Evolutionary conservation across 1,284 basidiomycete species (phyloP), one percentile per base, ranked within the genome.

Genomic region (Ustilago crameri): DNA sequence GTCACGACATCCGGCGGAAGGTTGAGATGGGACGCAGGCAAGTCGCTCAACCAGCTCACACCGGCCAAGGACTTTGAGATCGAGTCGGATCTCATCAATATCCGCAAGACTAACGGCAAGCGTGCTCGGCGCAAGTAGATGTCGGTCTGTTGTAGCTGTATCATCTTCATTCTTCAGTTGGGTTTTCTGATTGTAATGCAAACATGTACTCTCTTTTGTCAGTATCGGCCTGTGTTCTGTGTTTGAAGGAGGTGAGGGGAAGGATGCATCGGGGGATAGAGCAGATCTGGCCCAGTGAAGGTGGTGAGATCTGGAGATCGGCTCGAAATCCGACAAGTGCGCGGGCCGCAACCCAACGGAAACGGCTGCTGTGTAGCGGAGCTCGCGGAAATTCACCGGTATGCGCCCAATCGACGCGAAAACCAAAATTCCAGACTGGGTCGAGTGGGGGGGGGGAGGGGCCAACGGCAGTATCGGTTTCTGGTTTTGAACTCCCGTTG

Each of bases 41-140:
- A 81, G 61, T 77, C 74, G 43, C 68, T 82, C 27, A 64, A 68
- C 47, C 79, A 81, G 65, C 69, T 82, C 2, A 81, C 79, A n/a
- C 53, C 70, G 17, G 81, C 81, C 35, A 76, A 77, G 56, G 81
- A 82, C 70, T 76, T 78, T 57, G 81, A 82, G 64, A 66, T 82
- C 22, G 81, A 82, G 64, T 74, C 75, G 44, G 81, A 82, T 58
- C 66, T 82, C 52, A 81, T 82, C 63, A 75, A 79, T 41, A 80
- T 82, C 35, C 74, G 79, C 56, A 81, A 82, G 65, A 76, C 69
- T 38, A 80, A 77, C 43, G 60, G 64, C 43, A 84, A 84, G 66
- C 72, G 82, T 49, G 69, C 69, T n/a, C 55, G 69, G 30, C 69
- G 69, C 60, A 72, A 72, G 64, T 72, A 42, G 44, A 35, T 27